phyloP scores from a whole-genome alignment of 139 green algal genomes.

The Tetraselmis striata region DNA sequence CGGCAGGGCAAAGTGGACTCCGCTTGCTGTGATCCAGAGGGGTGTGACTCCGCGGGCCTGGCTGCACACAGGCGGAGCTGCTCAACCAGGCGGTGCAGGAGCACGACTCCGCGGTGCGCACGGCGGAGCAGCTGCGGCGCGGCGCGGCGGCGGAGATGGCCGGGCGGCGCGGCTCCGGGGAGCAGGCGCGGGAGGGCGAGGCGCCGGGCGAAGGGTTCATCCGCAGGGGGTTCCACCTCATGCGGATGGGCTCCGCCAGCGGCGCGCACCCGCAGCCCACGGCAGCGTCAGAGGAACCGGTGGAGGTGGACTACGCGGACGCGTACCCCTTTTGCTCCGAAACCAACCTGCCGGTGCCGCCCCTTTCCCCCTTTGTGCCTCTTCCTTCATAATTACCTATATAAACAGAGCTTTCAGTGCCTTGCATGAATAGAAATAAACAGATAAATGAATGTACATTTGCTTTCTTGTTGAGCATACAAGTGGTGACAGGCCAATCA shows the following conservation, averaged over 20 bases:
- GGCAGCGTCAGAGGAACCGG: not conserved
- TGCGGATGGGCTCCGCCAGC: not conserved
- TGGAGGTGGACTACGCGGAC: too few species aligned
- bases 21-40: too few species aligned
- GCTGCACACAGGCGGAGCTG: not conserved
- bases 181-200: not conserved
- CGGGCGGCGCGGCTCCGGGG: not conserved
- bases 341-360: too few species aligned
- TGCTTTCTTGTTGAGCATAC: too few species aligned
- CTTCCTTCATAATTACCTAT: too few species aligned
- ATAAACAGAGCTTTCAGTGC: too few species aligned
- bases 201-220: not conserved
- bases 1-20: too few species aligned
- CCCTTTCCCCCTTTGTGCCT: too few species aligned
- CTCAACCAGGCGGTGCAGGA: not conserved
- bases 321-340: too few species aligned
- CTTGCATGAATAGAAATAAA: too few species aligned
- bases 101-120: not conserved
- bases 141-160: not conserved
- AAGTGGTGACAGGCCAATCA: too few species aligned
- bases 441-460: too few species aligned
- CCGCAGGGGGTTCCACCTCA: not conserved
- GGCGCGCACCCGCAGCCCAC: not conserved
- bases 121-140: not conserved
- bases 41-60: not conserved